phyloP scores from a whole-genome alignment of 805 yeast genomes.

The Nakazawaea ishiwadae region DNA sequence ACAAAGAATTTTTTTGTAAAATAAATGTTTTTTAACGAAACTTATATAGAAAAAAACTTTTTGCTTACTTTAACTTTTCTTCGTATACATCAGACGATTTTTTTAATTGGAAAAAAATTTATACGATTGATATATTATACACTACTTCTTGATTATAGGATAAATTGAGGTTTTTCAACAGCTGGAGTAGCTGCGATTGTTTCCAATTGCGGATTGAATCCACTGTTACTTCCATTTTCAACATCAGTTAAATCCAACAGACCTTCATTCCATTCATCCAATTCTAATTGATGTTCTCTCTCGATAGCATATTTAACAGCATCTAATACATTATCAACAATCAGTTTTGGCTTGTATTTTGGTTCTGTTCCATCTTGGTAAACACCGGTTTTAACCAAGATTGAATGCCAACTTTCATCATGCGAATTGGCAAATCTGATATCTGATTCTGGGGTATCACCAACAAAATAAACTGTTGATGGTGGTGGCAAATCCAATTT shows the following conservation, averaged over 20 bases:
- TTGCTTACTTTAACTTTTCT: not conserved
- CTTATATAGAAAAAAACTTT: no score
- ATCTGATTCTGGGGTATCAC: slow-evolving; percentile 88
- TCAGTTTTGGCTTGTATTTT: slow-evolving; percentile 72
- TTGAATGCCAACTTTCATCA: slow-evolving; percentile 81
- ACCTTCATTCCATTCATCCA: slow-evolving; percentile 63
- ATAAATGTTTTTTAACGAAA: not conserved
- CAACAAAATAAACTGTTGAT: slow-evolving; percentile 82
- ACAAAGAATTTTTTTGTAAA: no score
- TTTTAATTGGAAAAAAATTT: no score
- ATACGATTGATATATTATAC: no score
- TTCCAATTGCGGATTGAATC: slow-evolving; percentile 8
- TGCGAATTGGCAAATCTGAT: slow-evolving; percentile 84
- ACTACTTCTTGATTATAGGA: no score
- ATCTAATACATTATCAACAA: slow-evolving; percentile 69
- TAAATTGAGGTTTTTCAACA: slow-evolving; percentile 12
- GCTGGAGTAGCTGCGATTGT: slow-evolving; percentile 14
- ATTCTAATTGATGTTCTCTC: slow-evolving; percentile 69
- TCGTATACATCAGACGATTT: not conserved
- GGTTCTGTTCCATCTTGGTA: slow-evolving; percentile 78
- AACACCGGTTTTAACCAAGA: slow-evolving; percentile 83
- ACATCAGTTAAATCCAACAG: slow-evolving; percentile 20
- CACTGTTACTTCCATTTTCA: not conserved
- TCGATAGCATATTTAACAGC: slow-evolving; percentile 83
- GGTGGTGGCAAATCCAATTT: slow-evolving; percentile 70